Conservation (phyloP, 208 protist species). For the Leishmania guyanensis region DNA sequence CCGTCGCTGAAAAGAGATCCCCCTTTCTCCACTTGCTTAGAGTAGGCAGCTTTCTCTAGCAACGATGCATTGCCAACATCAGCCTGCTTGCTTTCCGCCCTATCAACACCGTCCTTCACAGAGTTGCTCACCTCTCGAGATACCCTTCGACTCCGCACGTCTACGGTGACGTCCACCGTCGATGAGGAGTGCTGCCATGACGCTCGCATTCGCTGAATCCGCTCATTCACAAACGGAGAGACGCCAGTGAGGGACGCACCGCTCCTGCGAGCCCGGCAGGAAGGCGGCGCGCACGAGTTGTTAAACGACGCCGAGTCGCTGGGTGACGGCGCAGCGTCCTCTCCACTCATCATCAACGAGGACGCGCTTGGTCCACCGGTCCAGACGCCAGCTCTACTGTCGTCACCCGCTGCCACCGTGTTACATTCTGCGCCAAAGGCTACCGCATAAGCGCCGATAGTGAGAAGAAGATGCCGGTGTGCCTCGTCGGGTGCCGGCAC, state of each 20-base stretch:
- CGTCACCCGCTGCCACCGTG: neutral
- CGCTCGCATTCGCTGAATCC: conserved; percentile 13
- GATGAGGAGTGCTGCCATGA: neutral
- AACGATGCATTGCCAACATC: too few species aligned
- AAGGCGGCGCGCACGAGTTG: neutral
- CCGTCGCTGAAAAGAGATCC: too few species aligned
- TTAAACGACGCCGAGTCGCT: neutral
- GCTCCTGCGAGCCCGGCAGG: neutral
- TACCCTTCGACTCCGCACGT: neutral
- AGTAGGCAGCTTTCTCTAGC: neutral
- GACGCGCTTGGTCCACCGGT: neutral
- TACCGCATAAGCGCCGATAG: conserved; percentile 1
- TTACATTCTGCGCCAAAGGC: neutral
- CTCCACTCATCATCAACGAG: neutral
- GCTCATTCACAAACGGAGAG: conserved; percentile 9
- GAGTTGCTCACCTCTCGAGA: neutral
- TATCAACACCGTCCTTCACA: neutral
- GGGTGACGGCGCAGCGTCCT: neutral
- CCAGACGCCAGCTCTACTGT: too few species aligned
- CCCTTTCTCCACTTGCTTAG: neutral
- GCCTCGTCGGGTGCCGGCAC: conserved; percentile 21
- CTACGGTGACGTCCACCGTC: neutral
- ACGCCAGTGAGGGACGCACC: neutral
- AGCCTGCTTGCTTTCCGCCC: neutral
- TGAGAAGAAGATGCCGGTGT: neutral